Evolutionary conservation across 2,329 filamentous ascomycete genomes (phyloP), one percentile per base, ranked within the genome.

Genomic region (Fusarium graminum): DNA sequence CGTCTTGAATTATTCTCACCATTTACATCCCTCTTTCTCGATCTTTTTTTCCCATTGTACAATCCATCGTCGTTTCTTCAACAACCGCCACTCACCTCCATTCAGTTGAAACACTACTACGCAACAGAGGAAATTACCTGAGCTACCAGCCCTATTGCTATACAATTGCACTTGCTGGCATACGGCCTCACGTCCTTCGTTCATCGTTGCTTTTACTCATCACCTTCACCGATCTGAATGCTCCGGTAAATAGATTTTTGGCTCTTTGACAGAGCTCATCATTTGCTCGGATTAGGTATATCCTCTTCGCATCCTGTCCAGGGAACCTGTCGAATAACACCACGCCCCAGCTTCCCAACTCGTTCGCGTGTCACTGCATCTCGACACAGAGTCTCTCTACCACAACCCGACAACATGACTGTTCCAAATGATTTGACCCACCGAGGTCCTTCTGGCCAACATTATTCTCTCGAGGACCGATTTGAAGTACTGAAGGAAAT

Each of bases 401-500:
- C 50, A 70, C 49, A 67, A 59, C 50, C 52, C 45, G 49, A 63
- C 72, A 88, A 75, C 71, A 96, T 96, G 92, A 92, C 91, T 43
- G 88, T 92, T 79, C 85, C 87, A 75, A 89, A 89, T 78, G 92
- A 94, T 75, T 81, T 88, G 74, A 86, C 90, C 79, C 87, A 89
- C 73, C 87, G 91, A 77, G 87, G 87, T 78, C 86, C 88, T 71
- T 82, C 86, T 50, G 82, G 86, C 55, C 82, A 83, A 77, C 74
- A 85, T 80, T 74, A 90, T 80, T 86, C 88, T 52, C 88, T 99
- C 52, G 94, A 97, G 77, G 95, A 99, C 77, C 90, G 94, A 72
- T 99, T 97, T 77, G 94, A 99, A 80, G 90, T 99, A 54, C 83
- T 99, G 76, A 99, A 98, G 81, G 95, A 99, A 75, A 96, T 99